Conservation (phyloP, 2,329 filamentous ascomycete genomes). For the Fusarium redolens region DNA sequence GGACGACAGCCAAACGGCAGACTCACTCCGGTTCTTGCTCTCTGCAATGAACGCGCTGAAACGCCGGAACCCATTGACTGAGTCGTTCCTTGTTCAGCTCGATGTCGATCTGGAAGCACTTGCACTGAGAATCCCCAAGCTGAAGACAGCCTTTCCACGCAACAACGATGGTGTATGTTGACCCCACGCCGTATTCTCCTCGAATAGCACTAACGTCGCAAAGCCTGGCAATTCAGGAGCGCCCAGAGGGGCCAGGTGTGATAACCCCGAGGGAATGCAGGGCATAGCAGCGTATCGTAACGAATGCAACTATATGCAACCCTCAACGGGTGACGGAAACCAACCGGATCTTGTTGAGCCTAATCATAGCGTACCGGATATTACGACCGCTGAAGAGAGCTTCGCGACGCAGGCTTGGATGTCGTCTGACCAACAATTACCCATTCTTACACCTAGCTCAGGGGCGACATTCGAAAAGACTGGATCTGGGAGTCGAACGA, state of each 20-base stretch:
- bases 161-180: conserved; percentile 62
- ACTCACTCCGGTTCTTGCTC: conserved; percentile 90
- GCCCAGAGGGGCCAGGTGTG: conserved; percentile 45
- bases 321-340: conserved; percentile 55
- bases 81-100: conserved; percentile 93
- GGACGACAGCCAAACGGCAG: conserved; percentile 80
- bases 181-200: not conserved
- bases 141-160: conserved; percentile 66
- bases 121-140: conserved; percentile 69
- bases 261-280: conserved; percentile 50
- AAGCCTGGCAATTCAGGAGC: conserved; percentile 45
- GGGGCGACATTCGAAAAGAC: conserved; percentile 51
- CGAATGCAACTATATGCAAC: conserved; percentile 58
- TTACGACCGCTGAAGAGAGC: conserved; percentile 39
- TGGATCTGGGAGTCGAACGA: conserved; percentile 40
- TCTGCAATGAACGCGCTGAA: conserved; percentile 92
- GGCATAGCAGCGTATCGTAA: conserved; percentile 60
- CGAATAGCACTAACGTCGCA: conserved; percentile 33
- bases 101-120: conserved; percentile 89
- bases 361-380: conserved; percentile 43
- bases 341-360: conserved; percentile 55
- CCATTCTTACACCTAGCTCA: conserved; percentile 51
- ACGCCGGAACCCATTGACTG: conserved; percentile 87
- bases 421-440: conserved; percentile 53
- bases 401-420: conserved; percentile 54